phyloP scores from a whole-genome alignment of 148 eudicot species.

The Polygonum aviculare region DNA sequence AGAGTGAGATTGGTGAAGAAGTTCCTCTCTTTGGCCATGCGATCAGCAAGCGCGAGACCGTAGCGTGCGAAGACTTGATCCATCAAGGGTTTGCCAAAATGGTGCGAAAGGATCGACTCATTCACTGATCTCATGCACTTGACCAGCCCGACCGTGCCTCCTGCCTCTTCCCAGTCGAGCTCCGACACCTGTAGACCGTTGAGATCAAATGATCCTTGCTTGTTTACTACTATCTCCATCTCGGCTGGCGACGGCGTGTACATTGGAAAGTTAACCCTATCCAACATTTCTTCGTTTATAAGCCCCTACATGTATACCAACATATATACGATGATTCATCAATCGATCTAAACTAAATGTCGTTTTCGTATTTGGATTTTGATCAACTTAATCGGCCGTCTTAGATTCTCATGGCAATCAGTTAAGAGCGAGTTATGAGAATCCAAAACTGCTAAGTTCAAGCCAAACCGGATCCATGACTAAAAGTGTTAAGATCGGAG shows the following conservation, averaged over 20 bases:
- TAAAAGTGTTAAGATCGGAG: too few species aligned
- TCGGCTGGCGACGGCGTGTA: conserved; percentile 44
- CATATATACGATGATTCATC: too few species aligned
- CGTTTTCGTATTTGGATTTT: too few species aligned
- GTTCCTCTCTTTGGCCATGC: conserved; percentile 30
- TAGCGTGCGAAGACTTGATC: conserved; percentile 36
- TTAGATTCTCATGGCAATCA: too few species aligned
- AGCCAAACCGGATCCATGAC: too few species aligned
- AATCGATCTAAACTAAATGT: too few species aligned
- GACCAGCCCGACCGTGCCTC: background rate
- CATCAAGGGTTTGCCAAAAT: conserved; percentile 33
- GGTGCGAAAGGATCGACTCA: conserved; percentile 35
- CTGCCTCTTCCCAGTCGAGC: conserved; percentile 24
- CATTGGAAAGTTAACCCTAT: conserved; percentile 40
- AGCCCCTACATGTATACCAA: conserved; percentile 20
- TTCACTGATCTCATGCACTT: conserved; percentile 44
- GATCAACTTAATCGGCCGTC: too few species aligned
- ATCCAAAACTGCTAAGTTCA: too few species aligned
- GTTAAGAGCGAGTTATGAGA: too few species aligned
- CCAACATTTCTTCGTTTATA: conserved; percentile 39
- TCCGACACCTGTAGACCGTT: conserved; percentile 22
- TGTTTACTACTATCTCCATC: conserved; percentile 21
- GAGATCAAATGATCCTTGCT: conserved; percentile 37
- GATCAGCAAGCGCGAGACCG: conserved; percentile 3
- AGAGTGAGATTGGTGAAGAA: conserved; percentile 34